Evolutionary conservation across 176 grass and related monocot genomes (phyloP), one percentile per base, ranked within the genome.

Genomic region (Alloteropsis semialata): DNA sequence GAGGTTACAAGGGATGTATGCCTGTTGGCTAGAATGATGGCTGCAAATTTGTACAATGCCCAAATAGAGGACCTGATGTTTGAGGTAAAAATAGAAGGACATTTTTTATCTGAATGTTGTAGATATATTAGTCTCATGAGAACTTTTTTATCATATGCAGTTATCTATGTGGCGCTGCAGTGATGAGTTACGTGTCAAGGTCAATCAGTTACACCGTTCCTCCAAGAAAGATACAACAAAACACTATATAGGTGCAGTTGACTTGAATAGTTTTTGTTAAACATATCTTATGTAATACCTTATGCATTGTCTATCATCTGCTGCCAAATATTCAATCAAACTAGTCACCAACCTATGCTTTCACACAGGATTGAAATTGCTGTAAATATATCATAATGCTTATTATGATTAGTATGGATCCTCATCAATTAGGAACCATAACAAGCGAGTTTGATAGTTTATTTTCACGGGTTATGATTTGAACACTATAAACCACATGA

Each of bases 161-260:
- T 69, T 98, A 57, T 98, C 96, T 74, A 98, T 98, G 96, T 98
- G 96, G 96, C 96, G 92, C 17, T 98, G 96, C 91, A 95, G 84
- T 72, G 88, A 91, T 10, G 96, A 98, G 86, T 85, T 98, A 51
- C 88, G 96, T 43, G 66, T 76, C 44, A 91, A 81, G 75, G 87
- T 79, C 7, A 88, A 95, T 85, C 28, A 78, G 46, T 84, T 98
- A 58, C 61, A 87, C 56, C 51, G 53, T 27, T 93, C 87, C n/a
- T 89, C 84, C 10, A 98, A 91, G 87, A 98, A 98, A 89, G 87
- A 98, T 82, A 92, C 82, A 6, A 87, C 89, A 67, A 98, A 98
- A 53, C 92, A 98, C 54, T 98, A 95, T 33, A 98, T 98, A 88
- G 96, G 96, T 98, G 87, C 61, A 34, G 65, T 61, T 89, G 56